Evolutionary conservation across 1,284 basidiomycete genomes (phyloP).

Genomic region (Schizopora paradoxa): DNA sequence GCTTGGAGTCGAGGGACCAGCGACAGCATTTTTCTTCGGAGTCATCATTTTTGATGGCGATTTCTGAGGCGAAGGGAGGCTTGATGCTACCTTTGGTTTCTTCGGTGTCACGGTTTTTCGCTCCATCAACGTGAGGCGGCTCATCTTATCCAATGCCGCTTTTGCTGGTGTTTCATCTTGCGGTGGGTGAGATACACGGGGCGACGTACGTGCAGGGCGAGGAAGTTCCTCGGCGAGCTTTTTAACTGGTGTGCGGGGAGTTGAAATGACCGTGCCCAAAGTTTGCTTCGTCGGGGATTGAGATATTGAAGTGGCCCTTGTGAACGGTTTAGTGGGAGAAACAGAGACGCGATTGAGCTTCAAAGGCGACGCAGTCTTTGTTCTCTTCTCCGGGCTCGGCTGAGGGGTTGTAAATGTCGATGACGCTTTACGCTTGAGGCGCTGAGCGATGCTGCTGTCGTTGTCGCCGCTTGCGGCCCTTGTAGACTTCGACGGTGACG

Average conservation of each 20-base stretch:
- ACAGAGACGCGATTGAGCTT: constrained; percentile 15
- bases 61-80: neutral
- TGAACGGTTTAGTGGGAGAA: neutral
- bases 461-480: neutral
- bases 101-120: no score
- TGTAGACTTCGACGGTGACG: constrained; percentile 7
- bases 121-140: neutral
- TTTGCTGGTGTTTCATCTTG: neutral
- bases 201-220: neutral
- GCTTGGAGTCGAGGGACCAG: constrained; percentile 6
- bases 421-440: constrained; percentile 9
- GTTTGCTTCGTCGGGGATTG: neutral
- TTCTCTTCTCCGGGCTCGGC: constrained; percentile 11
- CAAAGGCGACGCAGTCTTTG: constrained; percentile 5
- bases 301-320: neutral
- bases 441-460: neutral
- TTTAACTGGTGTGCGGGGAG: neutral
- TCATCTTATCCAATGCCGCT: neutral
- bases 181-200: no score
- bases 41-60: no score
- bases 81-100: constrained; percentile 1
- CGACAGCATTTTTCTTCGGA: neutral
- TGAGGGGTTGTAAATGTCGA: constrained; percentile 8
- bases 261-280: neutral
- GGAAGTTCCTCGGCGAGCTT: neutral